These are phyloP conservation scores for Eudorina sp. DNA, from an alignment of 139 green algal genomes.

Conservation along the genomic window DNA sequence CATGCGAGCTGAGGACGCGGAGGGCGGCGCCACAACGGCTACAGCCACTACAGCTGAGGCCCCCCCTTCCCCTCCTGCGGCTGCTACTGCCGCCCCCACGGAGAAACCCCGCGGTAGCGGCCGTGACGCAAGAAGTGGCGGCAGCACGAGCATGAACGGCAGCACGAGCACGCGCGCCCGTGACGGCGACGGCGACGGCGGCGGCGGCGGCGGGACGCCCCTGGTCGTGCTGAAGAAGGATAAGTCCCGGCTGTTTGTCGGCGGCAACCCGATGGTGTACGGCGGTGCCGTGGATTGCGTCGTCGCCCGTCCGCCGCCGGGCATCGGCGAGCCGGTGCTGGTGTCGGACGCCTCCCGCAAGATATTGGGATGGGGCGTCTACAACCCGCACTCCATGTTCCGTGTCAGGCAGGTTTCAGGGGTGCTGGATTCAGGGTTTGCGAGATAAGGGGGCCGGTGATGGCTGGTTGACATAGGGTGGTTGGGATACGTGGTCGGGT, in stretches of 20 bases:
- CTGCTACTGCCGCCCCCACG: neutral
- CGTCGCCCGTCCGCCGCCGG: conserved; percentile 53
- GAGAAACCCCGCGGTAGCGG: neutral
- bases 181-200: neutral
- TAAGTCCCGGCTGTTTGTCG: conserved; percentile 78
- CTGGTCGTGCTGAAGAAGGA: conserved; percentile 75
- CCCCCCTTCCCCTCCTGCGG: neutral
- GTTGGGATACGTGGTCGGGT: too few species aligned
- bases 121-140: neutral
- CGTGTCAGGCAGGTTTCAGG: too few species aligned
- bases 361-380: conserved; percentile 84
- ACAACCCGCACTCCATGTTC: conserved; percentile 88
- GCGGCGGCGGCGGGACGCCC: neutral
- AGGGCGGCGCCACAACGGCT: neutral
- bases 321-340: conserved; percentile 75
- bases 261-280: conserved; percentile 73
- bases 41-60: neutral
- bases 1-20: neutral
- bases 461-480: too few species aligned
- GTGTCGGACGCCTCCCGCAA: conserved; percentile 65
- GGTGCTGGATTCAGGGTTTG: too few species aligned
- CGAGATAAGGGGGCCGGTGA: too few species aligned
- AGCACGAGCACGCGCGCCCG: neutral
- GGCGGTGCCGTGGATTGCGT: conserved; percentile 80
- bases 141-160: neutral